These are phyloP conservation scores for Candida nitratophila DNA, from an alignment of 805 yeast species.

Conservation along the genomic window DNA sequence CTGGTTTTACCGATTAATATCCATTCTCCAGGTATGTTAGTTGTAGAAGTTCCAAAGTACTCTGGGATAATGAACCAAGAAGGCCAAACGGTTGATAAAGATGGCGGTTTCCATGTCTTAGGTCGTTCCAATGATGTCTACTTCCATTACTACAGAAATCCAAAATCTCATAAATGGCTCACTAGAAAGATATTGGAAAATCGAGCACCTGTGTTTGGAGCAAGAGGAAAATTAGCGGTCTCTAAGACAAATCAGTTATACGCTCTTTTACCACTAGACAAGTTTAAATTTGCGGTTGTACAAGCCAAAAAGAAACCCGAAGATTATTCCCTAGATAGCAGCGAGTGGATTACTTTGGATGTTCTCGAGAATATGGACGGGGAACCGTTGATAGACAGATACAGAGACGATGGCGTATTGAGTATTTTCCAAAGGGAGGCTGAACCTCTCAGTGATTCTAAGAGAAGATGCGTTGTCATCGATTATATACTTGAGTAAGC, in stretches of 20 bases:
- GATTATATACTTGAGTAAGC: not conserved
- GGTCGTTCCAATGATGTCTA: slow-evolving; percentile 11
- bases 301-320: not conserved
- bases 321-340: not conserved
- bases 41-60: slow-evolving; percentile 1
- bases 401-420: not conserved
- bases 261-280: not conserved
- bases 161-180: not conserved
- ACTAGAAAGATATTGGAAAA: not conserved
- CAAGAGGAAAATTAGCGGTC: not conserved
- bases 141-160: slow-evolving; percentile 8
- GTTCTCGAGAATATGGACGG: not conserved
- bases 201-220: not conserved
- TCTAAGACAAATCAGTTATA: not conserved
- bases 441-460: not conserved
- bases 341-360: not conserved
- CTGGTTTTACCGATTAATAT: slow-evolving; percentile 9
- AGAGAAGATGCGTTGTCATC: not conserved
- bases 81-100: slow-evolving; percentile 11
- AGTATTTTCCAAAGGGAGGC: slow-evolving; percentile 1
- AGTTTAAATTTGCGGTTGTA: not conserved
- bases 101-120: slow-evolving; percentile 11
- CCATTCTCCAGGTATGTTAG: not conserved
- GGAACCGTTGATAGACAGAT: slow-evolving; percentile 1
- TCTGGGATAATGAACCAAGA: slow-evolving; percentile 18